Evolutionary conservation across 768 basidiomycete species (phyloP).

Genomic region (Suillus clintonianus): DNA sequence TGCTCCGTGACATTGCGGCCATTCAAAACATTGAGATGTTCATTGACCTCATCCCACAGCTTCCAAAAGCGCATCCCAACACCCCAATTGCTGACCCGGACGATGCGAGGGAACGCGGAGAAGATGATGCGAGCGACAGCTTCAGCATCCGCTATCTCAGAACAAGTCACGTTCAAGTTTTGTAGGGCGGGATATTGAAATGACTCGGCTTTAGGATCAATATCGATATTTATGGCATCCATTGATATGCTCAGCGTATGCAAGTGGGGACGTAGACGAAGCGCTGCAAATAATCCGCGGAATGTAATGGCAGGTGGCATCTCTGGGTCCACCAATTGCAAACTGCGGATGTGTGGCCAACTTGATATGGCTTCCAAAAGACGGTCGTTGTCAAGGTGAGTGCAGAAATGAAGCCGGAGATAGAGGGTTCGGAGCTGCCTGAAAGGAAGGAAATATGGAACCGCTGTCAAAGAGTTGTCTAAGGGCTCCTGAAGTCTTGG

Average conservation of each 20-base stretch:
- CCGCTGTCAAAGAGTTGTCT: background rate
- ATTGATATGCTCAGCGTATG: background rate
- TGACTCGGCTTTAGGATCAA: background rate
- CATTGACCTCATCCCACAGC: background rate
- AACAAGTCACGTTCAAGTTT: background rate
- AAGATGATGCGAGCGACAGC: background rate
- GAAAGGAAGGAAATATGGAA: background rate
- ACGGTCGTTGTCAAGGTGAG: background rate
- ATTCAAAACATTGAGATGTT: background rate
- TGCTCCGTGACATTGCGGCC: too few relatives aligned
- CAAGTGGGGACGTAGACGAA: background rate
- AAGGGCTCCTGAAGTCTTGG: background rate
- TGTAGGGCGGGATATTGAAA: background rate
- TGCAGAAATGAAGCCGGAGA: background rate
- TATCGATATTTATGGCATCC: background rate
- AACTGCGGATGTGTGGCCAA: background rate
- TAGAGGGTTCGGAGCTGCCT: background rate
- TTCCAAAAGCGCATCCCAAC: too few relatives aligned
- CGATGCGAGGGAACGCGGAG: background rate
- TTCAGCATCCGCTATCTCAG: background rate
- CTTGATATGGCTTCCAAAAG: background rate
- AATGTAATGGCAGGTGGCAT: background rate
- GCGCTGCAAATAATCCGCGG: background rate
- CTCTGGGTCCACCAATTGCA: background rate
- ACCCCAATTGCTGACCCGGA: background rate